These are phyloP conservation scores for Kodamaea hsintzibuensis DNA, from an alignment of 805 yeast species.

Conservation along the genomic window DNA sequence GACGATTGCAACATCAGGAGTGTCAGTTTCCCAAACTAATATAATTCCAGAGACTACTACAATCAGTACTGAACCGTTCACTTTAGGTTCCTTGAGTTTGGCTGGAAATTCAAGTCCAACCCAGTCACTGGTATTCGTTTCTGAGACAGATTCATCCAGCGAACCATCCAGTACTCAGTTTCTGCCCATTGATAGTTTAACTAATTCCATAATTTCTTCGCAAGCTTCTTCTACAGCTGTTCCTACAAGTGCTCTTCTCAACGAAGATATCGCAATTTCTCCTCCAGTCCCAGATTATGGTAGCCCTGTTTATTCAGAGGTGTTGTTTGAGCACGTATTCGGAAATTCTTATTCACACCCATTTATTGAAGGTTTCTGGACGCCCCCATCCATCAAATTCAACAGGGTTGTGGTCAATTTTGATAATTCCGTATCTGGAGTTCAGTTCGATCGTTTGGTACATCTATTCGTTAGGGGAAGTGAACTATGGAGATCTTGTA, in stretches of 20 bases:
- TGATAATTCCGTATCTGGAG: constrained; percentile 54
- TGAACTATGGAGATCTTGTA: constrained; percentile 84
- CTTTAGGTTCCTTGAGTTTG: no score
- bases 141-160: not conserved
- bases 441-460: constrained; percentile 67
- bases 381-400: constrained; percentile 44
- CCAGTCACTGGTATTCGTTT: no score
- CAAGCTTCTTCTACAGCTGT: not conserved
- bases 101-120: no score
- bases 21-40: not conserved
- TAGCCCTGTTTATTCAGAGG: constrained; percentile 40
- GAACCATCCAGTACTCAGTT: not conserved
- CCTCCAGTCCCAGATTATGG: constrained; percentile 19
- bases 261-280: constrained; percentile 19
- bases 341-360: constrained; percentile 66
- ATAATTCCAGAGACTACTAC: not conserved
- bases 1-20: no score
- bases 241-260: not conserved
- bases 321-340: constrained; percentile 48
- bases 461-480: constrained; percentile 61
- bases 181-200: no score
- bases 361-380: constrained; percentile 33
- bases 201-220: not conserved
- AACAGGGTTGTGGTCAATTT: constrained; percentile 55
- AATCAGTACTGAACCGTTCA: no score